Base-by-base conservation (phyloP, 352 stramenopile genomes). In the Phytopythium delawarense region DNA sequence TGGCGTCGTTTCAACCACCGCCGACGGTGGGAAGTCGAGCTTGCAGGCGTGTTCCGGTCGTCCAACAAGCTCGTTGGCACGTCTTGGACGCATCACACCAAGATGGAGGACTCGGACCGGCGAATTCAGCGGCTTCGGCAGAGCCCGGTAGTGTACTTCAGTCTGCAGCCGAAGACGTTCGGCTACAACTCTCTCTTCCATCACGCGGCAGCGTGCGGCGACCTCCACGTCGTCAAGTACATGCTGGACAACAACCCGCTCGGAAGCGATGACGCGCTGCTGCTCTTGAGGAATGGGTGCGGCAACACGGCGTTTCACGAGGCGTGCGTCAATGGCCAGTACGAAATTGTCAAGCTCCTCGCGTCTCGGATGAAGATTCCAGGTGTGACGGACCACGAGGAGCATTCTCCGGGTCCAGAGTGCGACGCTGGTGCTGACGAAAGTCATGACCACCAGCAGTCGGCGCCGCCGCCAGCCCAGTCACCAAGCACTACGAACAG, bases 171-270 rank as follows among this genome's bases (percentile, higher is more conserved):
- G 4, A 69, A 71, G 2, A 59, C 65, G 8, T 86, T 73, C 48
- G 72, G 75, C 0, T 91, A 84, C 62, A 91, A 92, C 62, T 81
- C 82, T 44, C 62, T 94, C 7, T 87, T 94, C 45, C 84, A 91
- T 28, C 72, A 91, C 35, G 79, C 70, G 13, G 81, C 84, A 4
- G 69, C 67, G 13, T 81, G 77, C 42, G 81, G 84, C 0, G 84
- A 94, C 48, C 84, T 94, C 55, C 78, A 94, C 50, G 82, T 92
- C 1, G 72, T 89, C 63, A 87, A 89, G 61, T 94, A 78, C 51
- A 90, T 94, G 76, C 73, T 89, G 21, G 66, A 76, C 25, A 67
- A 78, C n/a, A 56, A 42, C 9, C 42, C 32, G 18, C 11, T 64
- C 15, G 48, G 51, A 0, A 51, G 21, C 16, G 53, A 72, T 9